Evolutionary conservation across 345 rosid genomes (phyloP).

Genomic region (Sisymbrium altissimum): DNA sequence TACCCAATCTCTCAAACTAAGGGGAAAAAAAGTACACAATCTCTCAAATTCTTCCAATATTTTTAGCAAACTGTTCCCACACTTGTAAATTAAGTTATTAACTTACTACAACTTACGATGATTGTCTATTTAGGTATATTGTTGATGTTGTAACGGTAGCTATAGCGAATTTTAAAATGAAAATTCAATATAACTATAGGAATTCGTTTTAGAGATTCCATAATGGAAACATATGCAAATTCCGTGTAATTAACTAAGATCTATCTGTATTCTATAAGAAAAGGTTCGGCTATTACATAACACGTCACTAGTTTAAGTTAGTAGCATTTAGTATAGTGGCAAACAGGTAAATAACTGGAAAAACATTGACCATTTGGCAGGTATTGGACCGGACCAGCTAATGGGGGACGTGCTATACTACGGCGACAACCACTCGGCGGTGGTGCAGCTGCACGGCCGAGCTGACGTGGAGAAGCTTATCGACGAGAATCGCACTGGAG

Average conservation of each 20-base stretch:
- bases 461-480: conserved; percentile 78
- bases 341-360: neutral
- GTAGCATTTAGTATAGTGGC: neutral
- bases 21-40: neutral
- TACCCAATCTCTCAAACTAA: neutral
- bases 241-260: neutral
- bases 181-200: neutral
- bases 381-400: conserved; percentile 72
- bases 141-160: neutral
- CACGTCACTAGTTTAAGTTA: neutral
- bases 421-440: conserved; percentile 83
- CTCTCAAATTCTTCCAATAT: neutral
- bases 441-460: conserved; percentile 66
- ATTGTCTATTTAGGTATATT: neutral
- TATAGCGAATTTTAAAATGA: neutral
- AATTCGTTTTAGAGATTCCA: neutral
- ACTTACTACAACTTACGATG: neutral
- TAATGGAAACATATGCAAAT: neutral
- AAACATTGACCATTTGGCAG: conserved; percentile 23
- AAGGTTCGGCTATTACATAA: neutral
- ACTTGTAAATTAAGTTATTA: neutral
- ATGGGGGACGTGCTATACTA: conserved; percentile 91
- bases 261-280: neutral
- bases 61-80: neutral
- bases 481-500: conserved; percentile 57